phyloP scores from a whole-genome alignment of 2,329 filamentous ascomycete species.

The Sclerotinia spermophila region DNA sequence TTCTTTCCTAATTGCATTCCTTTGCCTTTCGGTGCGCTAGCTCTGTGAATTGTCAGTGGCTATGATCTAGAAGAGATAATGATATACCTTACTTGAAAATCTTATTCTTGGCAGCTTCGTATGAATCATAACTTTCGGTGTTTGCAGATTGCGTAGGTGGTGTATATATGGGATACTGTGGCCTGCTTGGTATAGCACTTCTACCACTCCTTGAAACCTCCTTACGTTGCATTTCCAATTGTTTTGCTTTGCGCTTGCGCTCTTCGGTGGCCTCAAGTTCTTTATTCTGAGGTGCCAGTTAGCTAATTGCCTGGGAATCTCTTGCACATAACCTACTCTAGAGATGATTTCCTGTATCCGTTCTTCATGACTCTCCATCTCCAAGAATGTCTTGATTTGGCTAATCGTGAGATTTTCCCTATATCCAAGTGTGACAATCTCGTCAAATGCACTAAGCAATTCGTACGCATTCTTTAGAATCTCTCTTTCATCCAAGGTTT shows the following conservation, averaged over 20 bases:
- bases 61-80: slow-evolving; percentile 30
- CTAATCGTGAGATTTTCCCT: slow-evolving; percentile 92
- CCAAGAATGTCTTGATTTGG: slow-evolving; percentile 98
- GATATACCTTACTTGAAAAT: slow-evolving; percentile 63
- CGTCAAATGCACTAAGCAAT: slow-evolving; percentile 92
- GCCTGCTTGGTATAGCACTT: slow-evolving; percentile 64
- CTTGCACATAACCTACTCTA: slow-evolving; percentile 52
- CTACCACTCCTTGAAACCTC: slow-evolving; percentile 79
- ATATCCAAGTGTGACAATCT: slow-evolving; percentile 93
- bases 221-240: slow-evolving; percentile 97
- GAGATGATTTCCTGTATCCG: slow-evolving; percentile 98
- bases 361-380: slow-evolving; percentile 99
- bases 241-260: slow-evolving; percentile 97
- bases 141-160: slow-evolving; percentile 70
- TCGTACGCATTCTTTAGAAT: slow-evolving; percentile 95
- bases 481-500: slow-evolving; percentile 90
- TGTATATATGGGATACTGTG: slow-evolving; percentile 85
- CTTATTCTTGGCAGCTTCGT: slow-evolving; percentile 98
- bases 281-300: slow-evolving; percentile 67
- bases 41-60: slow-evolving; percentile 38
- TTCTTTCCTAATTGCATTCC: slow-evolving; percentile 99
- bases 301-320: slow-evolving; percentile 1
- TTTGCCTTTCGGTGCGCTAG: slow-evolving; percentile 77
- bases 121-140: slow-evolving; percentile 83
- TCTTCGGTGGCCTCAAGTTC: slow-evolving; percentile 97